These are phyloP conservation scores for Sporothrix euskadiensis DNA, from an alignment of 2,329 filamentous ascomycete genomes.

Conservation along the genomic window DNA sequence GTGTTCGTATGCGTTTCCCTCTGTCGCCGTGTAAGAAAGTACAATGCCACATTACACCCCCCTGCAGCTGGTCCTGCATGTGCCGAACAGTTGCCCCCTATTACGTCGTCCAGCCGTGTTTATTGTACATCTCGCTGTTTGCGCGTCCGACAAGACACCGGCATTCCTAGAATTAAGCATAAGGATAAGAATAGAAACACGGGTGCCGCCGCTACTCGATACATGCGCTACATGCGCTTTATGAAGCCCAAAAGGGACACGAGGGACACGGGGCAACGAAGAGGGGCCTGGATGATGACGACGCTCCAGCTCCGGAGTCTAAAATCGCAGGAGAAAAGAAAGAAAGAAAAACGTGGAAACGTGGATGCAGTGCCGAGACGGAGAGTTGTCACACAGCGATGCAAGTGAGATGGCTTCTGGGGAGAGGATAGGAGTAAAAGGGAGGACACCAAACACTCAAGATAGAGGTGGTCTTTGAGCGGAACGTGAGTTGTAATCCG, in stretches of 20 bases:
- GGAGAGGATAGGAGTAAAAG: background rate
- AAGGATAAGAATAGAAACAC: conserved; percentile 21
- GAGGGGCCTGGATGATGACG: background rate
- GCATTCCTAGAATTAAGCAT: conserved; percentile 16
- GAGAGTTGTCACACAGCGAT: conserved; percentile 7
- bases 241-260: background rate
- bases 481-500: background rate
- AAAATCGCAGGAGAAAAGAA: background rate
- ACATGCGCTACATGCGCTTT: no score
- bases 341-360: background rate
- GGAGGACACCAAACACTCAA: background rate
- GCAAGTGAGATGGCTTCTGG: background rate
- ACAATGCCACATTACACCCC: background rate
- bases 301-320: background rate
- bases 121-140: background rate
- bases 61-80: conserved; percentile 9
- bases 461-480: background rate
- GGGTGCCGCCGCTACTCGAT: background rate
- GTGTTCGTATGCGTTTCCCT: background rate
- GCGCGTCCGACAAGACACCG: conserved; percentile 1
- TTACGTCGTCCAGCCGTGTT: conserved; percentile 8
- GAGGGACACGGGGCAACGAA: background rate
- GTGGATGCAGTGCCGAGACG: conserved; percentile 9
- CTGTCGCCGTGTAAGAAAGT: background rate
- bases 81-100: background rate